Evolutionary conservation across 345 rosid species (phyloP).

Genomic region (Cardamine resedifolia): DNA sequence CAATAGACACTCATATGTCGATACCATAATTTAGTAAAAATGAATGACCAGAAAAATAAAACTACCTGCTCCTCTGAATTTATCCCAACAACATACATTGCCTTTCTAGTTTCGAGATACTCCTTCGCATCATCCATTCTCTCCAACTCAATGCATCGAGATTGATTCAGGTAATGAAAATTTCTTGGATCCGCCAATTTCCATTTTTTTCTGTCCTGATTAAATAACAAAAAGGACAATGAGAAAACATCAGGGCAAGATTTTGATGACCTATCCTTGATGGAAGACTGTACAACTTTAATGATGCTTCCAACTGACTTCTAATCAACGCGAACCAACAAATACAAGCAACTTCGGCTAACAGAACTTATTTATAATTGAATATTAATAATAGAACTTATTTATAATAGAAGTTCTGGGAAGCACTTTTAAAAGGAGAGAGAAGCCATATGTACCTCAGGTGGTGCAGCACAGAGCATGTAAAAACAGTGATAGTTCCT

Average conservation of each 20-base stretch:
- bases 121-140: conserved; percentile 87
- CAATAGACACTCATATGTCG: conserved; percentile 3
- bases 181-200: conserved; percentile 78
- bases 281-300: conserved; percentile 20
- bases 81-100: conserved; percentile 96
- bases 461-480: conserved; percentile 98
- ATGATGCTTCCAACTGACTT: not conserved
- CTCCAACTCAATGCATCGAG: conserved; percentile 83
- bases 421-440: not conserved
- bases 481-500: conserved; percentile 99
- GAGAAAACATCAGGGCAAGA: not conserved
- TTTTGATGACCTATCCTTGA: not conserved
- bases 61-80: conserved; percentile 82
- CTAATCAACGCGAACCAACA: conserved; percentile 12
- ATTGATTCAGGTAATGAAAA: conserved; percentile 91
- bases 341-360: conserved; percentile 3
- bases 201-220: conserved; percentile 71
- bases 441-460: conserved; percentile 54
- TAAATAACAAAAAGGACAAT: not conserved
- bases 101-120: conserved; percentile 74
- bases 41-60: conserved; percentile 7
- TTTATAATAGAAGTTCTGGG: conserved; percentile 1
- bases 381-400: conserved; percentile 12
- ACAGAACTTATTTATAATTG: not conserved
- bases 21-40: not conserved